Conservation (phyloP, 208 protist genomes). For the Acanthamoeba lenticulata region DNA sequence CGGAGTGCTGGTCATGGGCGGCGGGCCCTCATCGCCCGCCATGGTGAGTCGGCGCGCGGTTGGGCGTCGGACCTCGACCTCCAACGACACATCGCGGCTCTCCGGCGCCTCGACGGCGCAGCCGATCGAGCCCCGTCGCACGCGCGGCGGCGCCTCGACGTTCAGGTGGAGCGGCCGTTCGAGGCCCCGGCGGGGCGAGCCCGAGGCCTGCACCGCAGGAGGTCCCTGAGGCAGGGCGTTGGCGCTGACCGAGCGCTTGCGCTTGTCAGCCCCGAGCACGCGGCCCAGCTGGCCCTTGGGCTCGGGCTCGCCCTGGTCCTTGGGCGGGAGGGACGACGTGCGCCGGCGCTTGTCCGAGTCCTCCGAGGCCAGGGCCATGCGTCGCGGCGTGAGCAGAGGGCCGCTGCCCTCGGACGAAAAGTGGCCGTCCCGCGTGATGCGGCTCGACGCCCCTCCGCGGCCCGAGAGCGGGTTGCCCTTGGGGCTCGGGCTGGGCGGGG, state of each 20-base stretch:
- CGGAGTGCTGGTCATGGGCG: neutral
- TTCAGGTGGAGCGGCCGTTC: neutral
- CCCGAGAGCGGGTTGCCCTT: neutral
- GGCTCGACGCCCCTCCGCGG: neutral
- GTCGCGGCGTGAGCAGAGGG: neutral
- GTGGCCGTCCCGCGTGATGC: neutral
- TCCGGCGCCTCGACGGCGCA: neutral
- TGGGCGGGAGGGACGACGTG: conserved; percentile 20
- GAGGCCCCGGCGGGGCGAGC: neutral
- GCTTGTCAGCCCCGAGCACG: neutral
- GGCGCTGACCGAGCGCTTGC: conserved; percentile 33
- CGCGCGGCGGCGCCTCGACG: neutral
- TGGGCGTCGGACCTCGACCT: neutral
- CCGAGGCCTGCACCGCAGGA: neutral
- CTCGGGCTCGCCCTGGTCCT: neutral
- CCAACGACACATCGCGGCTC: neutral
- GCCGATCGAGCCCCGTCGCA: neutral
- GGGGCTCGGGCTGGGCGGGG: neutral
- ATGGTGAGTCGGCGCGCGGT: neutral
- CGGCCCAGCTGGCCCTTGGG: conserved; percentile 20
- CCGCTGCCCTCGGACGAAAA: neutral
- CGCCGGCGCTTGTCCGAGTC: neutral
- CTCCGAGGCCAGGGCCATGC: neutral
- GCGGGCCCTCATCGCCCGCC: neutral
- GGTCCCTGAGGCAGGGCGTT: neutral